phyloP scores from a whole-genome alignment of 116 monocot genomes.

The Posidonia oceanica region DNA sequence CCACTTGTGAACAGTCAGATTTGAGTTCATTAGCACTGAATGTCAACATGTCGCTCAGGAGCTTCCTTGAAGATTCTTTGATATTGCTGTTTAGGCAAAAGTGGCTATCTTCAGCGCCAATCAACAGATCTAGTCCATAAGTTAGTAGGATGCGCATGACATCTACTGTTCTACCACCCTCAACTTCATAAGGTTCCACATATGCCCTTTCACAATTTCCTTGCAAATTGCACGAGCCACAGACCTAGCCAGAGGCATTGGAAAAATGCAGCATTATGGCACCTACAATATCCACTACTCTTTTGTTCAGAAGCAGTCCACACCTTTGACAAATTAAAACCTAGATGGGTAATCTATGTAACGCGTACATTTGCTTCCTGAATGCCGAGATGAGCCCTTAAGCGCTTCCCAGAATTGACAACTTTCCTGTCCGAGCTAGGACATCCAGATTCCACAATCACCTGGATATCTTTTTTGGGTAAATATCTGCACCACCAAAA shows the following conservation, averaged over 20 bases:
- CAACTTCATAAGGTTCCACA: constrained; percentile 43
- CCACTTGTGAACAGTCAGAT: constrained; percentile 2
- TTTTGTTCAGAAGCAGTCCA: neutral
- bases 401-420: constrained; percentile 84
- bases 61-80: constrained; percentile 56
- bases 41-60: constrained; percentile 44
- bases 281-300: neutral
- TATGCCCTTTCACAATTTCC: constrained; percentile 79
- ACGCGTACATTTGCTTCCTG: constrained; percentile 68
- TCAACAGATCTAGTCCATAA: constrained; percentile 45
- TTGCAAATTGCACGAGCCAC: constrained; percentile 59
- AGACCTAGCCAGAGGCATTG: constrained; percentile 37
- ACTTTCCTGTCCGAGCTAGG: constrained; percentile 87
- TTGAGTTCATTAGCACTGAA: constrained; percentile 20
- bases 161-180: constrained; percentile 73
- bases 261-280: constrained; percentile 2
- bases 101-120: constrained; percentile 24
- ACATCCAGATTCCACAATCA: constrained; percentile 59
- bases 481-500: constrained; percentile 42
- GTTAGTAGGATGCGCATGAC: constrained; percentile 72
- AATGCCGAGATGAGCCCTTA: constrained; percentile 82
- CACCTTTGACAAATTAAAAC: neutral
- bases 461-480: constrained; percentile 54
- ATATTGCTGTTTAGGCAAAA: constrained; percentile 23
- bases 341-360: neutral